These are phyloP conservation scores for Trichocladium antarcticum DNA, from an alignment of 495 filamentous ascomycete genomes.

Conservation along the genomic window DNA sequence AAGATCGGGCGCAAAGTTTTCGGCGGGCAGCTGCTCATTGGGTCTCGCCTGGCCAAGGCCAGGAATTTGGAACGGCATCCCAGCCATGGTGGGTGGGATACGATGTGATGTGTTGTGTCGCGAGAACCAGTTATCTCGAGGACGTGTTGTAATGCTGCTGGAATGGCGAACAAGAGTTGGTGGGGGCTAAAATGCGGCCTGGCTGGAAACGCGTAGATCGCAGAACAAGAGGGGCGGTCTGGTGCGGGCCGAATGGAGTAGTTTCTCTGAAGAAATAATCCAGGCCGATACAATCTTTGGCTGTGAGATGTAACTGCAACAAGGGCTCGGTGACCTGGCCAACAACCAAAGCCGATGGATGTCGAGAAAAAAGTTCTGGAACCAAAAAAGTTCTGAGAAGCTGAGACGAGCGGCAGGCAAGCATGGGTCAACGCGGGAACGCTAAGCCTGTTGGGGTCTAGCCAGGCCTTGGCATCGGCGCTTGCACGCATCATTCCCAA, in stretches of 20 bases:
- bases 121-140: too few species aligned
- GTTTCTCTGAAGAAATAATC: too few species aligned
- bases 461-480: not conserved
- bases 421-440: slow-evolving; percentile 3
- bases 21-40: slow-evolving; percentile 18
- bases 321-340: too few species aligned
- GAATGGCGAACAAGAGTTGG: too few species aligned
- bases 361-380: slow-evolving; percentile 25
- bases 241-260: too few species aligned
- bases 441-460: slow-evolving; percentile 7
- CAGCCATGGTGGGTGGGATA: slow-evolving; percentile 32
- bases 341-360: not conserved
- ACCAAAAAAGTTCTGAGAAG: slow-evolving; percentile 17
- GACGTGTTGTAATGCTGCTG: too few species aligned
- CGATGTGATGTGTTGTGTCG: not conserved
- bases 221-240: not conserved
- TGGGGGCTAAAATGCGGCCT: not conserved
- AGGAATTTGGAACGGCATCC: slow-evolving; percentile 29
- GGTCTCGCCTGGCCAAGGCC: slow-evolving; percentile 27
- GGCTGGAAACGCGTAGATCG: not conserved
- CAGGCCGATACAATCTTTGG: too few species aligned
- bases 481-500: not conserved
- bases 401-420: slow-evolving; percentile 6
- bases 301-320: too few species aligned
- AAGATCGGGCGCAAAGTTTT: slow-evolving; percentile 17